Conservation (phyloP, 2,329 filamentous ascomycete genomes). For the Ophiosphaerella narmari region DNA sequence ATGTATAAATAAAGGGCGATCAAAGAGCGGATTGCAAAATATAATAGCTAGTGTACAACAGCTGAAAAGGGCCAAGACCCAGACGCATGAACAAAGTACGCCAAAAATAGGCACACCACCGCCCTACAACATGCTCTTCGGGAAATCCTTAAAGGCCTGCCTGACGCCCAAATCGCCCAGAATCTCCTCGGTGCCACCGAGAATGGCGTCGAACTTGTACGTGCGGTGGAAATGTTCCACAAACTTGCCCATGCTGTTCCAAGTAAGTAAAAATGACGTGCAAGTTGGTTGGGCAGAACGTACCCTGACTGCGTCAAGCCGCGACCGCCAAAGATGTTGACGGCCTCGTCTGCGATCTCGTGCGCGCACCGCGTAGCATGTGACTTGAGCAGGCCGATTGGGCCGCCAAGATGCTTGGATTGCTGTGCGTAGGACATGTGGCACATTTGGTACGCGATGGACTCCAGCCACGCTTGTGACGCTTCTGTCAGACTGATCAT, state of each 20-base stretch:
- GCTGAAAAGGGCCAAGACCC: neutral
- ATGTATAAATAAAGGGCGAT: too few relatives aligned
- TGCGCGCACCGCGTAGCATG: slow-evolving; percentile 76
- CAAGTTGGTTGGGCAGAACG: too few relatives aligned
- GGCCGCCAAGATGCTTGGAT: slow-evolving; percentile 74
- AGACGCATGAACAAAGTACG: neutral
- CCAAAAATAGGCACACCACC: slow-evolving; percentile 2
- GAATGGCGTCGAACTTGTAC: slow-evolving; percentile 70
- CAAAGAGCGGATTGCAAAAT: neutral
- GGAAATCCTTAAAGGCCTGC: slow-evolving; percentile 83
- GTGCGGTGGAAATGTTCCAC: slow-evolving; percentile 85
- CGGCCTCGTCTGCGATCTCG: slow-evolving; percentile 80
- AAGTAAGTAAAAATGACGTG: too few relatives aligned
- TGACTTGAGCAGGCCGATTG: slow-evolving; percentile 82
- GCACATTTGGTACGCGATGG: slow-evolving; percentile 85
- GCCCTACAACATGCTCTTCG: slow-evolving; percentile 76
- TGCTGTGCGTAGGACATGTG: slow-evolving; percentile 81
- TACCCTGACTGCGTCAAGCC: slow-evolving; percentile 74
- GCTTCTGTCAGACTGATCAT: slow-evolving; percentile 84
- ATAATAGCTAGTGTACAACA: too few relatives aligned
- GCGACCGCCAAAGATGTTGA: slow-evolving; percentile 85
- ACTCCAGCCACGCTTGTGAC: slow-evolving; percentile 85
- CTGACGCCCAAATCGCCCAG: slow-evolving; percentile 79
- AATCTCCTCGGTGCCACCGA: slow-evolving; percentile 84
- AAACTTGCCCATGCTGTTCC: slow-evolving; percentile 68